A percentile compares a stretch with the other conserved stretches of the same genome.
These are phyloP conservation scores for Enteropsectra breve DNA, from an alignment of 371 early-diverging fungal species.

Conservation along the genomic window DNA sequence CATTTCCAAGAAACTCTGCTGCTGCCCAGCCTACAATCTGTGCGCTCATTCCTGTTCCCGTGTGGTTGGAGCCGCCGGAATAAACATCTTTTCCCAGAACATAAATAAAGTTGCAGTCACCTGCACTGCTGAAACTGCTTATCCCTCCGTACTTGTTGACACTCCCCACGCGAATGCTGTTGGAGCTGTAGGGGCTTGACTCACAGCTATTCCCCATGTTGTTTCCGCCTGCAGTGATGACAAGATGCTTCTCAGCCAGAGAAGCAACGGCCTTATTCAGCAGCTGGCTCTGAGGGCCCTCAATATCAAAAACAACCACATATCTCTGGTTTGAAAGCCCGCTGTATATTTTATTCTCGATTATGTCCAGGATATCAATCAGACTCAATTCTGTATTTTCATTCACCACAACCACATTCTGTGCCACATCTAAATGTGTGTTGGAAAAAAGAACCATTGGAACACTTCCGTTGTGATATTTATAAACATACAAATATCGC, in stretches of 20 bases:
- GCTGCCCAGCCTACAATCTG: no score
- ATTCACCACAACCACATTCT: slow-evolving; percentile 43
- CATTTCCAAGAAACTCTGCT: no score
- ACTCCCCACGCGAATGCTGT: slow-evolving; percentile 50
- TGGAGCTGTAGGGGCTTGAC: slow-evolving; percentile 53
- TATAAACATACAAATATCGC: slow-evolving; percentile 29
- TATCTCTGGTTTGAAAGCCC: slow-evolving; percentile 18
- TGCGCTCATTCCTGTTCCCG: no score
- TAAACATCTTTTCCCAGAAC: slow-evolving; percentile 39
- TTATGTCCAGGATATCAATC: slow-evolving; percentile 40
- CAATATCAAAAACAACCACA: slow-evolving; percentile 50
- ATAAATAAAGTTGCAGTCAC: slow-evolving; percentile 40
- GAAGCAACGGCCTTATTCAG: slow-evolving; percentile 43
- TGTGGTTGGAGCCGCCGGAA: slow-evolving; percentile 21
- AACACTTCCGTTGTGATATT: slow-evolving; percentile 43
- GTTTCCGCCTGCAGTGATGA: slow-evolving; percentile 56
- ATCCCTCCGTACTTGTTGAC: slow-evolving; percentile 31
- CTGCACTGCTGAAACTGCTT: slow-evolving; percentile 40
- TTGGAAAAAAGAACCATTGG: slow-evolving; percentile 43
- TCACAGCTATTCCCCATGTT: slow-evolving; percentile 45
- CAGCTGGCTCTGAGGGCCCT: slow-evolving; percentile 44
- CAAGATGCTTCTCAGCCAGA: slow-evolving; percentile 26
- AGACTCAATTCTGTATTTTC: slow-evolving; percentile 37
- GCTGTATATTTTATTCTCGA: no score
- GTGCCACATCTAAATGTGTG: slow-evolving; percentile 29